Evolutionary conservation across 257 asterid genomes (phyloP).

Genomic region (Sherardia arvensis): DNA sequence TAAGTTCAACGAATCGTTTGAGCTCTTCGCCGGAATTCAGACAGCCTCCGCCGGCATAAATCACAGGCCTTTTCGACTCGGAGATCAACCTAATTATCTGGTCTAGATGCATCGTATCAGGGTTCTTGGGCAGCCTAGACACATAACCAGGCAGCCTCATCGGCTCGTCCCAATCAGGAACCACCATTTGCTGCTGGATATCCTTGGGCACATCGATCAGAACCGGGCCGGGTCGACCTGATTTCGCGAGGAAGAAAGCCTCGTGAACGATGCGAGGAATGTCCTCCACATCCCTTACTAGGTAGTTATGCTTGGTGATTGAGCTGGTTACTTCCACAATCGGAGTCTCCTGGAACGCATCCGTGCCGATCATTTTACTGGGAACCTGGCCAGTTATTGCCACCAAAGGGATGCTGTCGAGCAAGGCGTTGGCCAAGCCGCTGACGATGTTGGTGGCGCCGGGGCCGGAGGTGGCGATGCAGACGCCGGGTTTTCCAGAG

Average conservation of each 20-base stretch:
- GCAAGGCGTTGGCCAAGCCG: conserved; percentile 65
- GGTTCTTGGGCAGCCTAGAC: conserved; percentile 56
- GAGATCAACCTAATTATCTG: conserved; percentile 52
- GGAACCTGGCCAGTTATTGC: conserved; percentile 92
- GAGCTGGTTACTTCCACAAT: conserved; percentile 77
- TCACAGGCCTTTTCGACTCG: conserved; percentile 57
- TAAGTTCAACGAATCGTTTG: conserved; percentile 50
- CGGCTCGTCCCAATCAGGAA: conserved; percentile 59
- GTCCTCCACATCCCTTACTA: conserved; percentile 58
- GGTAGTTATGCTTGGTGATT: conserved; percentile 75
- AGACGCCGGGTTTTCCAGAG: conserved; percentile 60
- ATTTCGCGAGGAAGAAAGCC: conserved; percentile 45
- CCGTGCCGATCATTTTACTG: conserved; percentile 72
- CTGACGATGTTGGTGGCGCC: conserved; percentile 85
- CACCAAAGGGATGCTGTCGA: conserved; percentile 68
- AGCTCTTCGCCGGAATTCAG: conserved; percentile 61
- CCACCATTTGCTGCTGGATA: conserved; percentile 71
- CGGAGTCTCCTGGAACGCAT: conserved; percentile 82
- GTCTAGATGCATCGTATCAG: conserved; percentile 30
- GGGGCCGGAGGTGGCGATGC: conserved; percentile 88
- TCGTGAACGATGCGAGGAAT: conserved; percentile 63
- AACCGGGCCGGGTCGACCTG: conserved; percentile 82
- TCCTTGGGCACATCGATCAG: conserved; percentile 78
- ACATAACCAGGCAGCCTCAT: conserved; percentile 50
- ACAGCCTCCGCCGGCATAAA: conserved; percentile 89